A percentile compares a stretch with the other conserved stretches of the same genome.
Evolutionary conservation across 805 yeast genomes (phyloP).

Genomic region (Kodamaea leandrae): DNA sequence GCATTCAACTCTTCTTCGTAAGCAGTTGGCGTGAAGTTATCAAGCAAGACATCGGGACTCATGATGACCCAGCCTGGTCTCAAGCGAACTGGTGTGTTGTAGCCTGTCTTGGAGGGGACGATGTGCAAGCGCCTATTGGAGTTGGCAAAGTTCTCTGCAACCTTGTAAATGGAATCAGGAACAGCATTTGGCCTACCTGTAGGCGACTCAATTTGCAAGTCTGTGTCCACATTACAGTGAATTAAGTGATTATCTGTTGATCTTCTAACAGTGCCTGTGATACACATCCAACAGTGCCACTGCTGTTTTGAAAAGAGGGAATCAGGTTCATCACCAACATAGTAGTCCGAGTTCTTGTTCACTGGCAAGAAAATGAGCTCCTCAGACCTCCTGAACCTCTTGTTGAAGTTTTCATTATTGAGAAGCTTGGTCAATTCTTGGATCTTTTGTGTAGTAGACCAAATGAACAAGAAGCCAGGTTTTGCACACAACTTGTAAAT

Average conservation of each 20-base stretch:
- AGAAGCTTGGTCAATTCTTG: conserved; percentile 57
- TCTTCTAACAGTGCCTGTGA: conserved; percentile 89
- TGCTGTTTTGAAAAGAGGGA: conserved; percentile 64
- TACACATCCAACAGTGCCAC: conserved; percentile 99
- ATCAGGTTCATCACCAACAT: conserved; percentile 50
- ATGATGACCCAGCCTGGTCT: conserved; percentile 91
- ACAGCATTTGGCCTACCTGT: conserved; percentile 24
- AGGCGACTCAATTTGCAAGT: conserved; percentile 63
- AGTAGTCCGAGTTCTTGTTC: conserved; percentile 61
- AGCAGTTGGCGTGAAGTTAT: conserved; percentile 52
- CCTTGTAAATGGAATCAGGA: conserved; percentile 73
- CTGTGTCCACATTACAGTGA: conserved; percentile 91
- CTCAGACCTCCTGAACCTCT: conserved; percentile 81
- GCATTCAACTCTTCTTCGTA: conserved; percentile 32
- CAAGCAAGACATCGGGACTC: conserved; percentile 76
- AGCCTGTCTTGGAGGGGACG: conserved; percentile 70
- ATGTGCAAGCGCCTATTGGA: conserved; percentile 83
- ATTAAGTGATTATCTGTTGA: conserved; percentile 80
- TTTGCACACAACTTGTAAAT: conserved; percentile 70
- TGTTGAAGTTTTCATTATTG: conserved; percentile 49
- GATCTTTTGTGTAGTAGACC: conserved; percentile 80
- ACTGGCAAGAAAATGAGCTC: conserved; percentile 80
- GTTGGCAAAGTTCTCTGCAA: conserved; percentile 86
- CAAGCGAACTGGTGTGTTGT: conserved; percentile 56
- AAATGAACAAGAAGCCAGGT: conserved; percentile 82